Base-by-base conservation (phyloP, 1,139 yeast species). In the Debaryomyces robertsiae region DNA sequence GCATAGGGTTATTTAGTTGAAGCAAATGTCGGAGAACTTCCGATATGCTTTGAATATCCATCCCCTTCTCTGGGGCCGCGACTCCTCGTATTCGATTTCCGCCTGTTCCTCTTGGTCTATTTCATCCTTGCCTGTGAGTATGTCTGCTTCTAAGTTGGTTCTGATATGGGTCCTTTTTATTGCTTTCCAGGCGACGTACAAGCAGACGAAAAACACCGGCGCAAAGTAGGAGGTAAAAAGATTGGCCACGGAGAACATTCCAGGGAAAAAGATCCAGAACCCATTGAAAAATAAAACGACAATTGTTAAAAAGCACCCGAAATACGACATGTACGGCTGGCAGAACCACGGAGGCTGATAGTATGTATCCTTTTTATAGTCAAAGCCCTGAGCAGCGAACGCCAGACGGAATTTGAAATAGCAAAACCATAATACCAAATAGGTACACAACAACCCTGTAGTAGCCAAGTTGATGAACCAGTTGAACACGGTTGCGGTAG, bases 401-500 rank as follows among this genome's bases (percentile, higher is more conserved):
- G 70, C 71, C 36, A 42, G 55, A 46, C 63, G 61, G 48, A 67
- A 65, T 46, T 63, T 62, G 55, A 67, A 67, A 55, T 76, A 79
- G 41, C 73, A 58, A 49, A 69, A 58, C 58, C 81, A 75, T 42
- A 79, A 71, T 43, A 73, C 65, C 9, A 73, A 63, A 68, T 80
- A 79, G 11, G 79, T 69, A 45, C 77, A 60, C 49, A 79, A 71
- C 35, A 78, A 64, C 9, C 82, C 79, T 18, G 81, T 80, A 23
- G 90, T 80, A 27, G 83, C 83, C 47, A 82, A 81, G 56, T 82
- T 83, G 41, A 84, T 83, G 47, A 84, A 80, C 70, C 85, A 83
- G 39, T 65, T 66, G 63, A 84, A 84, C 10, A 82, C 77, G 17
- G 67, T 63, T 4, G 79, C 67, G 0, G 88, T 73, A 2, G 74